Conservation (phyloP, 2,329 filamentous ascomycete species). For the Sporothrix pseudoabietina region DNA sequence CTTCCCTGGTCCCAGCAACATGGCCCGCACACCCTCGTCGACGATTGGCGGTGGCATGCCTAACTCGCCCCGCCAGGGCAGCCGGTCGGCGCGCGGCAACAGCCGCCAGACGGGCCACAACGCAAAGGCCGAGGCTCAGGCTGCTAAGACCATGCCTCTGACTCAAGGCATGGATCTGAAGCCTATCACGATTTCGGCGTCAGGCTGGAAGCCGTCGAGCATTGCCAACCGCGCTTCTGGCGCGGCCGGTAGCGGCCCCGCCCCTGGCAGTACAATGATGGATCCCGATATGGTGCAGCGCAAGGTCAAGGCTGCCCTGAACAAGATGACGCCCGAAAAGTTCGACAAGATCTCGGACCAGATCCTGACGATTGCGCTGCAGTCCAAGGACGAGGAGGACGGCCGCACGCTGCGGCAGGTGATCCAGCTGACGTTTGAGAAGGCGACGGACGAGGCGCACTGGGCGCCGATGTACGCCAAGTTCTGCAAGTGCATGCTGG, state of each 20-base stretch:
- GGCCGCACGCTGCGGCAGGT: conserved; percentile 94
- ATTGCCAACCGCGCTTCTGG: conserved; percentile 51
- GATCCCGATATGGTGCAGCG: conserved; percentile 93
- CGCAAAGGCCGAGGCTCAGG: conserved; percentile 64
- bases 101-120: conserved; percentile 63
- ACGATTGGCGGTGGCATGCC: conserved; percentile 61
- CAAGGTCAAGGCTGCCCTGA: conserved; percentile 96
- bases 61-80: conserved; percentile 70
- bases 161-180: conserved; percentile 81
- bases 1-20: conserved; percentile 63
- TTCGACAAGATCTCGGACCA: conserved; percentile 95
- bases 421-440: conserved; percentile 98
- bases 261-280: conserved; percentile 58
- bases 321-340: conserved; percentile 99
- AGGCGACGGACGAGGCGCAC: conserved; percentile 96
- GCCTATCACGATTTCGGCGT: conserved; percentile 70
- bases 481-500: conserved; percentile 96
- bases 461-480: conserved; percentile 99
- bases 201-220: conserved; percentile 88
- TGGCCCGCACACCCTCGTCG: conserved; percentile 65
- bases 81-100: conserved; percentile 61
- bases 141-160: conserved; percentile 87
- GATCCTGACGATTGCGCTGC: conserved; percentile 86
- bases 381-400: conserved; percentile 92
- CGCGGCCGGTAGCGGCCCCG: conserved; percentile 43